phyloP scores from a whole-genome alignment of 2,329 filamentous ascomycete species.

The Neoarthrinium moseri region DNA sequence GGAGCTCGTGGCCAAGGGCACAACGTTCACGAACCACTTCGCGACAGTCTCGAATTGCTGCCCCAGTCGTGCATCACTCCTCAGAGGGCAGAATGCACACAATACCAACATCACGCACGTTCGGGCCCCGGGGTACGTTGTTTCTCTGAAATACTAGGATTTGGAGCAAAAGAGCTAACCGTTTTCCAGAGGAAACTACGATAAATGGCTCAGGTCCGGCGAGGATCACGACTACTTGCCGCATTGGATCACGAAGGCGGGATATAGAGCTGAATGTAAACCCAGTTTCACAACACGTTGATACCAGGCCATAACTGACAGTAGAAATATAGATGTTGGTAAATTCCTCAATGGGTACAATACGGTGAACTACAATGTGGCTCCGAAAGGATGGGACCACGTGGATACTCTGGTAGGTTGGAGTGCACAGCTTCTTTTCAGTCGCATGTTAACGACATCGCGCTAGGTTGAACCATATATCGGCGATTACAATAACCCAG shows the following conservation, averaged over 20 bases:
- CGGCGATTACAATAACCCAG: conserved; percentile 7
- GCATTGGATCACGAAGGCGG: conserved; percentile 14
- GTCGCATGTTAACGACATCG: too few species aligned
- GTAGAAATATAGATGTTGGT: neutral
- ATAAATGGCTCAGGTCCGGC: conserved; percentile 14
- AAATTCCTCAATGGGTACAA: conserved; percentile 10
- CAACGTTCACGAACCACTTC: conserved; percentile 24
- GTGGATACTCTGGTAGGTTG: conserved; percentile 6
- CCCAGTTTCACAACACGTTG: too few species aligned
- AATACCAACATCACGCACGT: conserved; percentile 25
- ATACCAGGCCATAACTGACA: neutral
- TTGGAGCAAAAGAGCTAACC: neutral
- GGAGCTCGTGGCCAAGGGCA: conserved; percentile 22
- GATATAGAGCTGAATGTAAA: conserved; percentile 16
- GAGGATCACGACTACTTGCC: conserved; percentile 15
- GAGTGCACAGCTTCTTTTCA: too few species aligned
- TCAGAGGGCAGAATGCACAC: conserved; percentile 23
- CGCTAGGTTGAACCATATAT: conserved; percentile 10
- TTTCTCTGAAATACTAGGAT: neutral
- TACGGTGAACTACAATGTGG: neutral
- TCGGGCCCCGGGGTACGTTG: conserved; percentile 1
- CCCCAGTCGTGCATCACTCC: conserved; percentile 21
- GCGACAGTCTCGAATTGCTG: conserved; percentile 27
- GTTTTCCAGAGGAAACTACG: conserved; percentile 19
- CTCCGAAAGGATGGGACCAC: conserved; percentile 10